Percentiles rank a stretch among this genome's conserved stretches.
These are phyloP conservation scores for Sporothrix phasma DNA, from an alignment of 2,329 filamentous ascomycete genomes.

Conservation along the genomic window DNA sequence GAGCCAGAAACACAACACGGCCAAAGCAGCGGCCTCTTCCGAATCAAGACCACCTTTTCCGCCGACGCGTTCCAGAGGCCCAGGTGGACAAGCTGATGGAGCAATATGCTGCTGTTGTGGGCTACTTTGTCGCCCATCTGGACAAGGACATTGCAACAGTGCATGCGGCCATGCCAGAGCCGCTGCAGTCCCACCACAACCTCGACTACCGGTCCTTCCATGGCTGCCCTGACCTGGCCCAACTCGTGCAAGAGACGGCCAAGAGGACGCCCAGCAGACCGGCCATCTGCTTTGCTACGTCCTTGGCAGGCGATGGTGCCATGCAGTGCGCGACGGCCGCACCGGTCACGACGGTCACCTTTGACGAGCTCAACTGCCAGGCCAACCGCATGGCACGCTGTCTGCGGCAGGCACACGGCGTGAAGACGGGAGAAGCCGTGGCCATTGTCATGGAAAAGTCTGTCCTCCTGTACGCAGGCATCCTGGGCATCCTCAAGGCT, in stretches of 20 bases:
- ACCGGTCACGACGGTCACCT: constrained; percentile 53
- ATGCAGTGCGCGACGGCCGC: constrained; percentile 39
- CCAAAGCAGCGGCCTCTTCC: constrained; percentile 28
- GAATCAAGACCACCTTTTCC: constrained; percentile 38
- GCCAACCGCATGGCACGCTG: constrained; percentile 55
- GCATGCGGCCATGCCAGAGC: constrained; percentile 22
- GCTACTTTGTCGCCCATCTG: constrained; percentile 22
- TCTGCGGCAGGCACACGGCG: constrained; percentile 36
- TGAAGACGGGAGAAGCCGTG: constrained; percentile 48
- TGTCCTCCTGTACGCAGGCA: constrained; percentile 57
- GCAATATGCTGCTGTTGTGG: constrained; percentile 49
- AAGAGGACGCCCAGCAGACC: constrained; percentile 37
- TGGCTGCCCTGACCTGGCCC: constrained; percentile 36
- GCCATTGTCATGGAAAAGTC: constrained; percentile 73
- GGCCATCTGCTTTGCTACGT: constrained; percentile 55
- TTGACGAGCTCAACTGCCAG: constrained; percentile 49
- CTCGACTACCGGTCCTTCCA: constrained; percentile 25
- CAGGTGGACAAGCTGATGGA: constrained; percentile 47
- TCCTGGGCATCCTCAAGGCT: constrained; percentile 64
- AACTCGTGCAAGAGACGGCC: constrained; percentile 46
- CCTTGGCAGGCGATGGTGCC: constrained; percentile 27
- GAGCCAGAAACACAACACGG: constrained; percentile 42
- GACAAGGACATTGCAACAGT: constrained; percentile 22
- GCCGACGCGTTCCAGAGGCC: constrained; percentile 32
- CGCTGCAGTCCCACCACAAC: constrained; percentile 42